Conservation (phyloP, 495 filamentous ascomycete genomes). For the Hypoxylon crocopeplum region DNA sequence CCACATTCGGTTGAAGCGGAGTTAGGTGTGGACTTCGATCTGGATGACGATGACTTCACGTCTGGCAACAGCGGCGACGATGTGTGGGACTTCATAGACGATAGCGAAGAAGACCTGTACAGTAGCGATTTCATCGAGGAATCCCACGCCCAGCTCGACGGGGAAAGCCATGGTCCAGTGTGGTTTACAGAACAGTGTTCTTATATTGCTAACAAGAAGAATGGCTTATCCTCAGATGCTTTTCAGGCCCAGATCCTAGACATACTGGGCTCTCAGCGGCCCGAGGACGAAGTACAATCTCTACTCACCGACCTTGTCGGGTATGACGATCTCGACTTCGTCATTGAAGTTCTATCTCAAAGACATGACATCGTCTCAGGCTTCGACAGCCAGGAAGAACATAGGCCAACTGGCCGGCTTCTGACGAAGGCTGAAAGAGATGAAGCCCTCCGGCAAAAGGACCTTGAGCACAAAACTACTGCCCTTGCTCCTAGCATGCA, state of each 20-base stretch:
- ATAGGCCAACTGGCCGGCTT: conserved; percentile 63
- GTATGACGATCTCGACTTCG: conserved; percentile 88
- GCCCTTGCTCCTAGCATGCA: conserved; percentile 65
- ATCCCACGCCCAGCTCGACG: conserved; percentile 23
- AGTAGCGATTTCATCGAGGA: conserved; percentile 53
- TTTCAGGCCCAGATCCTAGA: conserved; percentile 76
- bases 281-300: conserved; percentile 86
- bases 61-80: conserved; percentile 72
- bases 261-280: conserved; percentile 66
- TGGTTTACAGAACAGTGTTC: conserved; percentile 76
- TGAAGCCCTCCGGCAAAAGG: conserved; percentile 71
- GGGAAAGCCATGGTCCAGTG: conserved; percentile 39
- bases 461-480: conserved; percentile 83
- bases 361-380: conserved; percentile 65
- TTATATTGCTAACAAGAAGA: conserved; percentile 62
- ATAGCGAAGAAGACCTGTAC: conserved; percentile 66
- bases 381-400: conserved; percentile 42
- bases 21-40: conserved; percentile 46
- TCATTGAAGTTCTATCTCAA: conserved; percentile 81
- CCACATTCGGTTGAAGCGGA: conserved; percentile 11
- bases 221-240: conserved; percentile 65
- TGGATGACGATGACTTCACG: conserved; percentile 67
- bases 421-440: conserved; percentile 80
- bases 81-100: conserved; percentile 88
- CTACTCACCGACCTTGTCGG: conserved; percentile 89